phyloP scores from a whole-genome alignment of 164 flowering plant genomes.

The Berberis thunbergii region DNA sequence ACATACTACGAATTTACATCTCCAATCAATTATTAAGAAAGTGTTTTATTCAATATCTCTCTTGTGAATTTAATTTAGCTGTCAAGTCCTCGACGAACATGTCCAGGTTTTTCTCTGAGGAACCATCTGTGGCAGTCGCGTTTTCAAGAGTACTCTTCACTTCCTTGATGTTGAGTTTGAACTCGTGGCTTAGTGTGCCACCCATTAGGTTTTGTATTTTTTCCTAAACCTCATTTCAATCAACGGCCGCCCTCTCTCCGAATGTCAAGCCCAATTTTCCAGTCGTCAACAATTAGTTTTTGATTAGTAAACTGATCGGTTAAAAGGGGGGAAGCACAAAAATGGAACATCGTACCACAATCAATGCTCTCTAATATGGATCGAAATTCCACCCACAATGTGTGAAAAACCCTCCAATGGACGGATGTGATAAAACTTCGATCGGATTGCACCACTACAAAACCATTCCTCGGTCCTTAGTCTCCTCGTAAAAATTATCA shows the following conservation, averaged over 20 bases:
- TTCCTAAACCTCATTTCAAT: slow-evolving; percentile 27
- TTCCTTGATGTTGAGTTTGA: slow-evolving; percentile 18
- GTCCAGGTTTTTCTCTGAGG: slow-evolving; percentile 43
- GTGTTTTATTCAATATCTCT: not conserved
- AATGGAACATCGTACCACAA: slow-evolving; percentile 38
- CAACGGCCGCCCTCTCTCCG: slow-evolving; percentile 7
- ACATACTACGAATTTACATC: too few species aligned
- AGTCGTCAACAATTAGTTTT: slow-evolving; percentile 67
- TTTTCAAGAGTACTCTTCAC: slow-evolving; percentile 29
- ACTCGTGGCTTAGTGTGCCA: slow-evolving; percentile 24
- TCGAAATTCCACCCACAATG: slow-evolving; percentile 78
- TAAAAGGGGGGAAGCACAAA: slow-evolving; percentile 52
- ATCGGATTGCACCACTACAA: slow-evolving; percentile 67
- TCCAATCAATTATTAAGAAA: not conserved
- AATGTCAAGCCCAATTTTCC: slow-evolving; percentile 55
- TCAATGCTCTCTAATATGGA: slow-evolving; percentile 55
- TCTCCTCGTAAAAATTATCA: slow-evolving; percentile 24
- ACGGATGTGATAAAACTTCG: slow-evolving; percentile 40
- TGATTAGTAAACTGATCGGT: slow-evolving; percentile 77
- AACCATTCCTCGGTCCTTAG: slow-evolving; percentile 32
- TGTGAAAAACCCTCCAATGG: slow-evolving; percentile 68
- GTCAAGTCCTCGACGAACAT: slow-evolving; percentile 23
- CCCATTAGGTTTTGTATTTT: slow-evolving; percentile 41
- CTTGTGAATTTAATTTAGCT: not conserved
- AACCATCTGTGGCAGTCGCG: slow-evolving; percentile 34